These are phyloP conservation scores for Ananas comosus DNA, from an alignment of 176 grass and related monocot species.

Conservation along the genomic window DNA sequence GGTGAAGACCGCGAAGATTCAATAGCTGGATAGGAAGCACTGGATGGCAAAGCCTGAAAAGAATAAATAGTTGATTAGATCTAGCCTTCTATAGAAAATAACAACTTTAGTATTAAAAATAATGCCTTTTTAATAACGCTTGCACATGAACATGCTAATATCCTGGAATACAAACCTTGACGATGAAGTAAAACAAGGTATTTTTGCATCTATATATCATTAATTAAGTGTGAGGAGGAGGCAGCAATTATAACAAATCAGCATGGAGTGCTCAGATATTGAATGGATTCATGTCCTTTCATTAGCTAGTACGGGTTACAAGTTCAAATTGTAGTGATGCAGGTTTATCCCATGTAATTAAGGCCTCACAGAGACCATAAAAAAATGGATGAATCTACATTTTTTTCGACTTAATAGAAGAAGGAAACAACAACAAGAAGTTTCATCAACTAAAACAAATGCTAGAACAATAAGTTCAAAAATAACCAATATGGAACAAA, in stretches of 20 bases:
- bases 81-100: slow-evolving; percentile 6
- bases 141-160: not conserved
- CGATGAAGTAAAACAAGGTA: not conserved
- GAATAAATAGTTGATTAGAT: not conserved
- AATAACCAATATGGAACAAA: not conserved
- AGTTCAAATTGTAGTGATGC: too few relatives aligned
- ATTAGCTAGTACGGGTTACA: not conserved
- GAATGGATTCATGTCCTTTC: not conserved
- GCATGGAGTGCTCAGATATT: not conserved
- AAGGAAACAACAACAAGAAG: too few relatives aligned
- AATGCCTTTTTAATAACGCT: not conserved
- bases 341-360: too few relatives aligned
- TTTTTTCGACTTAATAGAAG: too few relatives aligned
- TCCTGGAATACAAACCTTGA: not conserved
- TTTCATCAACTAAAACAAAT: not conserved
- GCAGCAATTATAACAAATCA: not conserved
- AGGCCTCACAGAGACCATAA: too few relatives aligned
- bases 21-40: slow-evolving; percentile 27
- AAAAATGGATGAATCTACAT: too few relatives aligned
- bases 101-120: not conserved
- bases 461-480: not conserved
- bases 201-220: not conserved
- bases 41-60: slow-evolving; percentile 37
- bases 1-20: slow-evolving; percentile 31
- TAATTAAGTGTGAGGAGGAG: not conserved